phyloP scores from a whole-genome alignment of 306 rosid genomes.

The Psophocarpus tetragonolobus region DNA sequence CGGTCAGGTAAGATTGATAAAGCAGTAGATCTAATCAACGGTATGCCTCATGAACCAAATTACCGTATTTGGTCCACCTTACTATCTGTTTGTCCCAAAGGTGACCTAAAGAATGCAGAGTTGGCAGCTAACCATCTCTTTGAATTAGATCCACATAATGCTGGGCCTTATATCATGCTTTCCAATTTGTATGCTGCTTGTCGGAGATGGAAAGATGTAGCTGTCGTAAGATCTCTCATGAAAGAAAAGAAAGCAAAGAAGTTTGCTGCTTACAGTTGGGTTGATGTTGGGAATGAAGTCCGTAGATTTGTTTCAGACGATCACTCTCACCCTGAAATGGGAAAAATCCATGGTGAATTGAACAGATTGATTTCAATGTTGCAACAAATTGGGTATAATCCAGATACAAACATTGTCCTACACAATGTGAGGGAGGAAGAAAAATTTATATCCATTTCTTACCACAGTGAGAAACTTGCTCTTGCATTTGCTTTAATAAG shows the following conservation, averaged over 20 bases:
- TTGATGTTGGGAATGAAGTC: conserved; percentile 47
- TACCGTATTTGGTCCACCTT: conserved; percentile 48
- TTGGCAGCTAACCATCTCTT: conserved; percentile 47
- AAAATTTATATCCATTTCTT: conserved; percentile 51
- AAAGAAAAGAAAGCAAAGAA: conserved; percentile 46
- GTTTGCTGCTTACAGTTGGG: conserved; percentile 55
- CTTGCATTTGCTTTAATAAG: conserved; percentile 49
- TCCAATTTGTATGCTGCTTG: conserved; percentile 57
- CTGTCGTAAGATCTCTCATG: conserved; percentile 45
- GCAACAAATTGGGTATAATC: conserved; percentile 49
- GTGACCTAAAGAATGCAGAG: conserved; percentile 44
- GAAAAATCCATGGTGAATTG: conserved; percentile 40
- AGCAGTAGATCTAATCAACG: conserved; percentile 45
- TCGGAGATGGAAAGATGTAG: conserved; percentile 56
- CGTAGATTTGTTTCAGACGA: conserved; percentile 54
- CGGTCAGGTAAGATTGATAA: conserved; percentile 38
- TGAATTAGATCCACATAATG: conserved; percentile 49
- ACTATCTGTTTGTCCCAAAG: conserved; percentile 44
- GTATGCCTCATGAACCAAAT: conserved; percentile 47
- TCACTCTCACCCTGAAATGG: conserved; percentile 41
- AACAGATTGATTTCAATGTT: conserved; percentile 33
- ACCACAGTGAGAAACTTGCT: conserved; percentile 61
- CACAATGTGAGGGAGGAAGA: conserved; percentile 57
- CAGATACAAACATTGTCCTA: conserved; percentile 45
- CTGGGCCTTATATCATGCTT: conserved; percentile 52